These are phyloP conservation scores for Nakazawaea ambrosiae DNA, from an alignment of 805 yeast species.

Conservation along the genomic window DNA sequence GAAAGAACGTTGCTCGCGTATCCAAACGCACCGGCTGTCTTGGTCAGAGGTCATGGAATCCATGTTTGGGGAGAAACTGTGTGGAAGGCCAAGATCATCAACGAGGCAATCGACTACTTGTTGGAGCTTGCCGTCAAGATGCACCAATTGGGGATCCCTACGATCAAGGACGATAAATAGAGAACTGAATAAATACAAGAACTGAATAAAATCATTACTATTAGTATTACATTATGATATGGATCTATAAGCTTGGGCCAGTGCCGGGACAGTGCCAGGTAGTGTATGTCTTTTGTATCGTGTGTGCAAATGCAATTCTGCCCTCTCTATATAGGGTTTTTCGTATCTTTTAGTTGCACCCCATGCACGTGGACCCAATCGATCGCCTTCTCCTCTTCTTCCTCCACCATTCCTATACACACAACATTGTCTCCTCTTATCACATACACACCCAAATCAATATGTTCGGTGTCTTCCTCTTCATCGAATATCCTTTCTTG, in stretches of 20 bases:
- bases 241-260: no score
- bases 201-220: background rate
- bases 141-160: slow-evolving; percentile 62
- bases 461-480: slow-evolving; percentile 30
- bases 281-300: no score
- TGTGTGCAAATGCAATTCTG: background rate
- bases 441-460: slow-evolving; percentile 40
- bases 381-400: slow-evolving; percentile 28
- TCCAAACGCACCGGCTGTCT: slow-evolving; percentile 77
- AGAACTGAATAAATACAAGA: no score
- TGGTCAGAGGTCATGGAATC: slow-evolving; percentile 90
- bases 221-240: background rate
- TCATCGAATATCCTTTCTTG: slow-evolving; percentile 41
- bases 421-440: slow-evolving; percentile 56
- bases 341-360: slow-evolving; percentile 21
- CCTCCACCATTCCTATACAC: slow-evolving; percentile 48
- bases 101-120: slow-evolving; percentile 88
- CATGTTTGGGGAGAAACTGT: slow-evolving; percentile 95
- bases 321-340: slow-evolving; percentile 16
- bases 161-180: slow-evolving; percentile 22
- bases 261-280: no score
- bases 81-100: slow-evolving; percentile 89
- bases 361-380: slow-evolving; percentile 31
- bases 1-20: slow-evolving; percentile 57
- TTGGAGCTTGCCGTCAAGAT: slow-evolving; percentile 80